These are phyloP conservation scores for Pseudogymnoascus sp. DNA, from an alignment of 2,329 filamentous ascomycete genomes.

Conservation along the genomic window DNA sequence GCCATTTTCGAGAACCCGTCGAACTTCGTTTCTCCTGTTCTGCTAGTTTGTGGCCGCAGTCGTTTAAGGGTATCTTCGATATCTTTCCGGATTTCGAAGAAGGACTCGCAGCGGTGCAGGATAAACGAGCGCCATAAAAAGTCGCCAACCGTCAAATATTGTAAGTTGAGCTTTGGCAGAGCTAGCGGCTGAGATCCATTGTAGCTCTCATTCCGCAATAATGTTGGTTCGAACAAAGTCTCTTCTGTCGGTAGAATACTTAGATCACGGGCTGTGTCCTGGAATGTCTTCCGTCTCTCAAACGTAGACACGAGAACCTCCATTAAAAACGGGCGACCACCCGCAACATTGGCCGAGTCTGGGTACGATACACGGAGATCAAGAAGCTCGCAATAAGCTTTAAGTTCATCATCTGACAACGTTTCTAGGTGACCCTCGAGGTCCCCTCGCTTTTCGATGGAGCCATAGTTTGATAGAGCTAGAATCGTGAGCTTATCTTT, in stretches of 20 bases:
- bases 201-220: slow-evolving; percentile 76
- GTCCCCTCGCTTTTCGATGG: slow-evolving; percentile 72
- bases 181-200: slow-evolving; percentile 81
- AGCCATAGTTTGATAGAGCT: slow-evolving; percentile 84
- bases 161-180: slow-evolving; percentile 87
- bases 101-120: slow-evolving; percentile 81
- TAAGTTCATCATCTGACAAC: slow-evolving; percentile 66
- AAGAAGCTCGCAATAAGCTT: slow-evolving; percentile 58
- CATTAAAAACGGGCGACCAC: slow-evolving; percentile 55
- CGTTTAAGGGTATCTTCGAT: slow-evolving; percentile 75
- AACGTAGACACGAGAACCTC: slow-evolving; percentile 69
- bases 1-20: slow-evolving; percentile 88
- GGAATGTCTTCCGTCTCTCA: slow-evolving; percentile 72
- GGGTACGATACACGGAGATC: slow-evolving; percentile 81
- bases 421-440: slow-evolving; percentile 65
- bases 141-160: slow-evolving; percentile 90
- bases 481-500: slow-evolving; percentile 86
- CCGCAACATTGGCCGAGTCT: slow-evolving; percentile 51
- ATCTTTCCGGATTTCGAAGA: slow-evolving; percentile 88
- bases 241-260: slow-evolving; percentile 77
- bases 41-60: slow-evolving; percentile 59
- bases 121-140: slow-evolving; percentile 94
- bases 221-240: slow-evolving; percentile 66
- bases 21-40: slow-evolving; percentile 62
- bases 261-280: slow-evolving; percentile 64